These are phyloP conservation scores for Suhomyces bribrorum DNA, from an alignment of 1,139 yeast genomes.

Conservation along the genomic window DNA sequence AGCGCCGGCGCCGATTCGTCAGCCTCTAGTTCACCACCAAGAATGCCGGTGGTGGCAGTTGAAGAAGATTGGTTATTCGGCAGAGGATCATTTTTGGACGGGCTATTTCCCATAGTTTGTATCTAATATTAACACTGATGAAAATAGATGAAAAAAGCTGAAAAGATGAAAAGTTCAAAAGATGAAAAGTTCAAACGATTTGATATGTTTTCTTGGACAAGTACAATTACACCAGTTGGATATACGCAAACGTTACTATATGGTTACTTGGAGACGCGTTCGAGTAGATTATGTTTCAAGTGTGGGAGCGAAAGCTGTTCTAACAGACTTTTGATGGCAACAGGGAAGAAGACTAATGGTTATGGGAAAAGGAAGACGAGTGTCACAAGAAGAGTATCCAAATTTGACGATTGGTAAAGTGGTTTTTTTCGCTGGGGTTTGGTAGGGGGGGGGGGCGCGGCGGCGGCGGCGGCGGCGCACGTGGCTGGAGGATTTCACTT, in stretches of 20 bases:
- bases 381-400: constrained; percentile 5
- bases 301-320: background rate
- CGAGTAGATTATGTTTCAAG: background rate
- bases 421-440: constrained; percentile 2
- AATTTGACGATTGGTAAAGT: constrained; percentile 2
- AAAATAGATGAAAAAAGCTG: background rate
- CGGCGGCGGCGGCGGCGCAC: background rate
- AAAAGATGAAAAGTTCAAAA: background rate
- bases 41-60: constrained; percentile 22
- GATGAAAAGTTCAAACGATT: too few relatives aligned
- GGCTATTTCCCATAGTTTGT: constrained; percentile 57
- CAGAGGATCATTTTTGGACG: constrained; percentile 56
- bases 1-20: constrained; percentile 51
- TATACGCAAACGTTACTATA: background rate
- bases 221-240: too few relatives aligned
- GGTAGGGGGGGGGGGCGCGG: background rate
- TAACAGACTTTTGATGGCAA: background rate
- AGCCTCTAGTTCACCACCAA: constrained; percentile 41
- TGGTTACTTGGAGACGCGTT: too few relatives aligned
- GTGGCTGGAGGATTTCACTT: background rate
- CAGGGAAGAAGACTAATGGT: too few relatives aligned
- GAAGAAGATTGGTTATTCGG: constrained; percentile 34
- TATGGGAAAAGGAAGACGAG: background rate
- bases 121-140: too few relatives aligned
- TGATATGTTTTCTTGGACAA: too few relatives aligned